A percentile compares a stretch with the other conserved stretches of the same genome.
Conservation (phyloP, 768 basidiomycete genomes). For the Gloeostereum incarnatum region DNA sequence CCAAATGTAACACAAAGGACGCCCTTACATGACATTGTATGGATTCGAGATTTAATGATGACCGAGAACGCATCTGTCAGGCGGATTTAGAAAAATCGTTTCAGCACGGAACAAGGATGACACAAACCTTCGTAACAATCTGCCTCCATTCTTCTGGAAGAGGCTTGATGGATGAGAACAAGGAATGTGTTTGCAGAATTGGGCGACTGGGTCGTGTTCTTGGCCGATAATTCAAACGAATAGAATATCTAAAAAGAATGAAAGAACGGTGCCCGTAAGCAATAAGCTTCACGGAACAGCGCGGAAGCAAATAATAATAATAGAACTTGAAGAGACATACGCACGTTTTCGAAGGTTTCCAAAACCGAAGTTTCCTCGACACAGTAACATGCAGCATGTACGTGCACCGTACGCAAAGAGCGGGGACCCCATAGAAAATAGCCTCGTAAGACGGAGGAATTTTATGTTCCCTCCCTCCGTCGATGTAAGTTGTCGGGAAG, state of each 20-base stretch:
- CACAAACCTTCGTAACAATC: conserved; percentile 26
- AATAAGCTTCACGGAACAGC: no score
- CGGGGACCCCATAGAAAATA: conserved; percentile 20
- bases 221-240: conserved; percentile 35
- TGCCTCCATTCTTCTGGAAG: conserved; percentile 54
- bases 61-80: no score
- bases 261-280: conserved; percentile 5
- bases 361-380: conserved; percentile 19
- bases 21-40: conserved; percentile 44
- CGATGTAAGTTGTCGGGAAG: conserved; percentile 22
- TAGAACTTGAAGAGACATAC: no score
- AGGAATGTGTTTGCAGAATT: conserved; percentile 28
- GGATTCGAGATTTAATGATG: conserved; percentile 24
- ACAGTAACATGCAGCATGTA: conserved; percentile 24
- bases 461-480: conserved; percentile 17
- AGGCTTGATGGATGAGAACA: conserved; percentile 40
- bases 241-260: conserved; percentile 22
- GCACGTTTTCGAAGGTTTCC: conserved; percentile 28
- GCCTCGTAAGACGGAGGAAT: conserved; percentile 31
- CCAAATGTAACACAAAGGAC: conserved; percentile 12
- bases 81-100: no score
- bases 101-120: conserved; percentile 18
- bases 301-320: no score
- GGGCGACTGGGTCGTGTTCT: conserved; percentile 37
- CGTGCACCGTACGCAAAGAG: conserved; percentile 17